Base-by-base conservation (phyloP, 2,329 filamentous ascomycete genomes). In the Lecanicillium sp. region DNA sequence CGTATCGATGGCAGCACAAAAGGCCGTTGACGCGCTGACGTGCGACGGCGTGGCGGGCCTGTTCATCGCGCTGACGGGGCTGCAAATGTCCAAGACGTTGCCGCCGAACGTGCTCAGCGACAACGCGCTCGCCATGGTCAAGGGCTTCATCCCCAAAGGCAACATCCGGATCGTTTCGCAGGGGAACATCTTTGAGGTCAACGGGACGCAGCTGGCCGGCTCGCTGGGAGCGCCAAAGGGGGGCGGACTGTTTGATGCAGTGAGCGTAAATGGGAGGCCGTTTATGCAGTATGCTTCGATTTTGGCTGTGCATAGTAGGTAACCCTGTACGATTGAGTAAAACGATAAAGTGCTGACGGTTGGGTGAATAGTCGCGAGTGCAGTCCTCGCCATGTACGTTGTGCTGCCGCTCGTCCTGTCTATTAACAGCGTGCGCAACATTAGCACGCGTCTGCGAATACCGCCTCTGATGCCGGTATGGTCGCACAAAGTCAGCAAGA, bases 41-140 rank as follows among this genome's bases (percentile, higher is more conserved):
- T 67, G 63, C 38, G 54, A 62, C 49, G 65, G 65, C 10, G 48
- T 67, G 5, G 64, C 60, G 5, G 65, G 64, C 2, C 8, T 67
- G 6, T 49, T 53, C 0, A 59, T 62, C 9, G 38, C 67, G 8
- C 29, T 46, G 4, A 19, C 55, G 0, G 62, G 64, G 2, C 48
- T 67, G 3, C 27, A 53, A 15, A 49, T 51, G 19, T 58, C 58
- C 51, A 56, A 57, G 36, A 55, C 56, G 9, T 48, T 62, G 2
- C 29, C 54, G 1, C 7, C 35, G 23, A 40, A 27, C 1, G 40
- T 26, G 1, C 6, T 55, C 4, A 51, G 54, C 17, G 41, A 42
- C 6, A 57, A 51, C 14, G 45, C 49, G 4, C 49, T 42, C 1
- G 51, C 49, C 8, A 48, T 48, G 19, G 33, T 55, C 11, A 56